phyloP scores from a whole-genome alignment of 1,284 basidiomycete species.

The Wallemia mellicola region DNA sequence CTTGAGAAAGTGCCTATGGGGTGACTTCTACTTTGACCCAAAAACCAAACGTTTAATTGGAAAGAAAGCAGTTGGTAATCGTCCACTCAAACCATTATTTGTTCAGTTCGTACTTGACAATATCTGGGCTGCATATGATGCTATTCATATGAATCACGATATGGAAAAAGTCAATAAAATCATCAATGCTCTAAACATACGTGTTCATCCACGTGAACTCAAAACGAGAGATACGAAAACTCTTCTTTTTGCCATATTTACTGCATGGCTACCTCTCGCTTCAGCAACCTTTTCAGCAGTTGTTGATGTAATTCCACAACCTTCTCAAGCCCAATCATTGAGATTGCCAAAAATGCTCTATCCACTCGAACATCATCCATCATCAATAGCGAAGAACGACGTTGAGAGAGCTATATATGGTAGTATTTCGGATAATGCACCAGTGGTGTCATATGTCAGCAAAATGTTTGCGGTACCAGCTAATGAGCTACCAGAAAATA shows the following conservation, averaged over 20 bases:
- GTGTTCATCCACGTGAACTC: conserved; percentile 62
- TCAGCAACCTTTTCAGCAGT: conserved; percentile 74
- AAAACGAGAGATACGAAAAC: conserved; percentile 67
- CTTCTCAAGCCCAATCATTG: conserved; percentile 44
- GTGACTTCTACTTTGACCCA: conserved; percentile 87
- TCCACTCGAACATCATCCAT: conserved; percentile 25
- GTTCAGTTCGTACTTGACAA: conserved; percentile 95
- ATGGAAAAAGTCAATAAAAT: conserved; percentile 71
- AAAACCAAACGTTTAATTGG: conserved; percentile 83
- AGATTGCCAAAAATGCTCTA: conserved; percentile 82
- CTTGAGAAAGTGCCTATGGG: conserved; percentile 72
- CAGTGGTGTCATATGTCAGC: conserved; percentile 64
- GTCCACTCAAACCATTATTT: conserved; percentile 78
- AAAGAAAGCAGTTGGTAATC: conserved; percentile 49
- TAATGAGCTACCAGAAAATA: conserved; percentile 58
- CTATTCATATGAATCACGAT: conserved; percentile 59
- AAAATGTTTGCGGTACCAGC: conserved; percentile 85
- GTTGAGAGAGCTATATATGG: conserved; percentile 54
- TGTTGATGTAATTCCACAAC: conserved; percentile 73
- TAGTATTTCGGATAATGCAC: conserved; percentile 26
- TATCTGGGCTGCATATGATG: conserved; percentile 87
- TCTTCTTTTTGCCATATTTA: conserved; percentile 59
- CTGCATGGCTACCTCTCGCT: conserved; percentile 86
- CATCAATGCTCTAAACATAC: conserved; percentile 48
- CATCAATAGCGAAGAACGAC: conserved; percentile 30